phyloP scores from a whole-genome alignment of 257 asterid genomes.

The Salvia rosmarinus region DNA sequence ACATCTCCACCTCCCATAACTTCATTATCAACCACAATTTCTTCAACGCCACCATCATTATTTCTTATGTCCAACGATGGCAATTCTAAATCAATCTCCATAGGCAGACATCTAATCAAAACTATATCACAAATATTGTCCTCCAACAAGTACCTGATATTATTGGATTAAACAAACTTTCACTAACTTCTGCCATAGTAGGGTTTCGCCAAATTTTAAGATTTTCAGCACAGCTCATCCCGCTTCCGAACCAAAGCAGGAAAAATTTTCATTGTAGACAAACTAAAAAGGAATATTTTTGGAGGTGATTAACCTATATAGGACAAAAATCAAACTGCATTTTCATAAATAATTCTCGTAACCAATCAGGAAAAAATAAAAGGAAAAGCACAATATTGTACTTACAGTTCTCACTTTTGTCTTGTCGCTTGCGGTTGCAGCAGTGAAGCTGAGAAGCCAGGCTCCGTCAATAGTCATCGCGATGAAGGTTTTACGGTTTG shows the following conservation, averaged over 20 bases:
- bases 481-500: not conserved
- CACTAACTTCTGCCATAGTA: constrained; percentile 3
- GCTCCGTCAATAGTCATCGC: not conserved
- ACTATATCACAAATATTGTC: constrained; percentile 4
- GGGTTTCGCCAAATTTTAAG: constrained; percentile 17
- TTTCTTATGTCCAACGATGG: not conserved
- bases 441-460: constrained; percentile 14
- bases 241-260: constrained; percentile 2
- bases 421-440: constrained; percentile 8
- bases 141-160: constrained; percentile 18
- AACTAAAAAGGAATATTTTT: not conserved
- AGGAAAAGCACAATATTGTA: not conserved
- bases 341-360: not conserved
- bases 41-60: constrained; percentile 16
- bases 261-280: not conserved
- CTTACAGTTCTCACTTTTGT: not conserved
- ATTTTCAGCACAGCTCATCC: not conserved
- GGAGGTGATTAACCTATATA: not conserved
- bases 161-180: not conserved
- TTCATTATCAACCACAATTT: constrained; percentile 11
- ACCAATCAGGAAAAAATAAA: not conserved
- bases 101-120: constrained; percentile 10
- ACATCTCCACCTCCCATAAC: constrained; percentile 28
- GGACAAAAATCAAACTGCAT: not conserved
- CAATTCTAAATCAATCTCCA: constrained; percentile 44